A percentile compares a stretch with the other conserved stretches of the same genome.
These are phyloP conservation scores for Cerrena zonata DNA, from an alignment of 1,284 basidiomycete genomes.

Conservation along the genomic window DNA sequence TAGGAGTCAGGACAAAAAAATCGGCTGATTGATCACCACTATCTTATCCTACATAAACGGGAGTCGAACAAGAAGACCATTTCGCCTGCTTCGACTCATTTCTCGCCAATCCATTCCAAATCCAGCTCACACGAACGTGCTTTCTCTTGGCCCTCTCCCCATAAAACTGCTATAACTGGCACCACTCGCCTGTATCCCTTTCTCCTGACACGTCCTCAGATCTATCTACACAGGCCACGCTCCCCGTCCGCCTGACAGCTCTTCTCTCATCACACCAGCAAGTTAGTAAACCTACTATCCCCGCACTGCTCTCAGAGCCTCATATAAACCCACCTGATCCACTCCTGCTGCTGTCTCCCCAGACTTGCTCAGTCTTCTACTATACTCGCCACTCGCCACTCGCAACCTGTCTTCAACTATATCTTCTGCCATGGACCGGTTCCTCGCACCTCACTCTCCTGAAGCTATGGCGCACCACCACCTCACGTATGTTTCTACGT, in stretches of 20 bases:
- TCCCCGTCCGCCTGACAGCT: not conserved
- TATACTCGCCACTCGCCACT: conserved; percentile 5
- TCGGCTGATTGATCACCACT: not conserved
- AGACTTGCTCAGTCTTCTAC: not conserved
- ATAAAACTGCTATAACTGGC: not conserved
- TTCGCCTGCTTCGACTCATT: not conserved
- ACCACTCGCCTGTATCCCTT: not conserved
- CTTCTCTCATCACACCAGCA: not conserved
- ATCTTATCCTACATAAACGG: not conserved
- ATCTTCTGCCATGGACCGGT: conserved; percentile 51
- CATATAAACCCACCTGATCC: not conserved
- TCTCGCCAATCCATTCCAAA: not conserved
- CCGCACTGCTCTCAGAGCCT: conserved; percentile 3
- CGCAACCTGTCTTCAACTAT: conserved; percentile 3
- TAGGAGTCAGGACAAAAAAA: not conserved
- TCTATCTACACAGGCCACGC: not conserved
- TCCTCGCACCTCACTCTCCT: conserved; percentile 64
- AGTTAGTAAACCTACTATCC: not conserved
- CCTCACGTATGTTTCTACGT: conserved; percentile 47
- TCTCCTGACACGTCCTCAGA: not conserved
- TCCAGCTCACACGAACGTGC: conserved; percentile 2
- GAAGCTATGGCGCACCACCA: conserved; percentile 68
- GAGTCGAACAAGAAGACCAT: not conserved
- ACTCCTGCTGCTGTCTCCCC: conserved; percentile 1
- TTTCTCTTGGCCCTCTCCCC: not conserved